A percentile compares a stretch with the other conserved stretches of the same genome.
These are phyloP conservation scores for Tympanopsis confertula DNA, from an alignment of 2,329 filamentous ascomycete species.

Conservation along the genomic window DNA sequence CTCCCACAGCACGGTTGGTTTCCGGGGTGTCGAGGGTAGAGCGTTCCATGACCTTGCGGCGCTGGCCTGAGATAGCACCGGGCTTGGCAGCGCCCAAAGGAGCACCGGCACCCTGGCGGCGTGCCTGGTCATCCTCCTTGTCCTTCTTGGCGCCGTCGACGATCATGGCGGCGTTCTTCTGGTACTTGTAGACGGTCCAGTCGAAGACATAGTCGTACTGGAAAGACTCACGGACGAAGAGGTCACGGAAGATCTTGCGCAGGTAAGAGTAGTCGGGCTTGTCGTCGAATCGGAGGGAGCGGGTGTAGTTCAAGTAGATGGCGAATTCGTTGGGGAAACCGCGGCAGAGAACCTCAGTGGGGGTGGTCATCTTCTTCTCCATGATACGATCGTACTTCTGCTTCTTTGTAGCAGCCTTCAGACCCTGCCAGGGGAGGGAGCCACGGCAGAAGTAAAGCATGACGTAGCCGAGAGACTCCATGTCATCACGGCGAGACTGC, in stretches of 20 bases:
- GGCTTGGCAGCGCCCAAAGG: conserved; percentile 55
- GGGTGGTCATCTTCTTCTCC: conserved; percentile 99
- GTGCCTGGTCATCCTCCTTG: conserved; percentile 59
- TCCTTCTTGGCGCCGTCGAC: conserved; percentile 65
- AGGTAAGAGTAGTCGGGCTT: conserved; percentile 99
- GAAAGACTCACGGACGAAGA: conserved; percentile 97
- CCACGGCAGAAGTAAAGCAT: conserved; percentile 99
- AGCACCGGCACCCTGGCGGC: conserved; percentile 60
- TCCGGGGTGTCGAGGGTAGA: conserved; percentile 57
- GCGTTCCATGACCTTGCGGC: conserved; percentile 75
- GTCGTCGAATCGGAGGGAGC: conserved; percentile 96
- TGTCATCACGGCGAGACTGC: conserved; percentile 97
- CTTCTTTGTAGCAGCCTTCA: conserved; percentile 98
- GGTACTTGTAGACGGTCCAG: conserved; percentile 99
- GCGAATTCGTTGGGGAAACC: conserved; percentile 99
- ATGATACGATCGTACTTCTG: conserved; percentile 99
- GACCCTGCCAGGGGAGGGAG: conserved; percentile 94
- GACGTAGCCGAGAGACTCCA: conserved; percentile 97
- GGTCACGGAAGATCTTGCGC: conserved; percentile 98
- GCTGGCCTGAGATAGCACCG: conserved; percentile 61
- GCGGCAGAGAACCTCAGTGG: conserved; percentile 94
- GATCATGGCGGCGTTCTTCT: conserved; percentile 96
- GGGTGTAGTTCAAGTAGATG: conserved; percentile 99
- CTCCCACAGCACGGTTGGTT: conserved; percentile 64
- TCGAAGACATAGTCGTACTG: conserved; percentile 99